Conservation (phyloP, 2,329 filamentous ascomycete species). For the Harringtonia aguacate region DNA sequence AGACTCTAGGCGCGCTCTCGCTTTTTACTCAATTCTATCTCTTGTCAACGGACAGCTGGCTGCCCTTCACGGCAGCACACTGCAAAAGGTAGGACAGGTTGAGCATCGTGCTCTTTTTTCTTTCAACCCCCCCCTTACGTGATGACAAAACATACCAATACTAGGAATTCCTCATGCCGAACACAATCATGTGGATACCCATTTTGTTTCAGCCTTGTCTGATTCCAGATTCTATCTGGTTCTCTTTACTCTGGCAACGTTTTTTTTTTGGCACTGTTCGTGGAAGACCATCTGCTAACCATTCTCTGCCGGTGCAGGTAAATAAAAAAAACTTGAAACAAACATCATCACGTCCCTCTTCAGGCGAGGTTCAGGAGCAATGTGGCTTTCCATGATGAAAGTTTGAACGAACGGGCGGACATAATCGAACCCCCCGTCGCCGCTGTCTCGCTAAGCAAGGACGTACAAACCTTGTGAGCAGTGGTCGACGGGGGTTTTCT, state of each 20-base stretch:
- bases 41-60: not conserved
- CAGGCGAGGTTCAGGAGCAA: constrained; percentile 10
- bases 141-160: constrained; percentile 48
- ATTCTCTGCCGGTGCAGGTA: constrained; percentile 10
- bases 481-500: constrained; percentile 36
- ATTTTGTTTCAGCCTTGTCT: constrained; percentile 58
- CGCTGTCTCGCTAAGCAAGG: constrained; percentile 39
- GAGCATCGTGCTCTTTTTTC: constrained; percentile 2
- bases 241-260: too few relatives aligned
- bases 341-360: too few relatives aligned
- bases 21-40: not conserved
- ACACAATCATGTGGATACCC: constrained; percentile 51
- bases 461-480: constrained; percentile 52
- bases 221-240: constrained; percentile 28
- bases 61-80: constrained; percentile 2
- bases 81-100: constrained; percentile 35
- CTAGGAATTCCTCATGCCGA: constrained; percentile 61
- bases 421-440: constrained; percentile 43
- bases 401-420: constrained; percentile 61
- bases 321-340: too few relatives aligned
- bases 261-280: too few relatives aligned
- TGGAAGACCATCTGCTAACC: too few relatives aligned
- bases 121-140: constrained; percentile 23
- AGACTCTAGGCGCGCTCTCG: not conserved
- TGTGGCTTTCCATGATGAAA: constrained; percentile 45